Evolutionary conservation across 2,329 filamentous ascomycete genomes (phyloP).

Genomic region (Aspergillaceae sp.): DNA sequence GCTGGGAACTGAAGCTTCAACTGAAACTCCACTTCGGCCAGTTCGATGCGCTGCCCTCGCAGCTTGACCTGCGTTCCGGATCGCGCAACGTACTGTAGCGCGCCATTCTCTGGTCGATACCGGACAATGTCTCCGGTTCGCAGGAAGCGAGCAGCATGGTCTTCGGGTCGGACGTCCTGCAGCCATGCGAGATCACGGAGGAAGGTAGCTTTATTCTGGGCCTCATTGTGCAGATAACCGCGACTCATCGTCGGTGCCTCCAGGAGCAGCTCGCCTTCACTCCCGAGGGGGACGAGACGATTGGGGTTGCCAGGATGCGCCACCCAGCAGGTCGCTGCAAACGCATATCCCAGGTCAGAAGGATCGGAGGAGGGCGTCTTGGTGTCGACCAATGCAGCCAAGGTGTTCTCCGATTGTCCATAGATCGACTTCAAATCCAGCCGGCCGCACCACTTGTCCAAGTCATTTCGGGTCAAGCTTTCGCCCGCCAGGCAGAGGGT

Average conservation of each 20-base stretch:
- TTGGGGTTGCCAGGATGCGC: neutral
- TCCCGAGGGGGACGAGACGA: neutral
- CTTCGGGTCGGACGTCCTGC: neutral
- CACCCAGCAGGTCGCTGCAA: too few species aligned
- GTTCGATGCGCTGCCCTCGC: neutral
- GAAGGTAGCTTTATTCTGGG: neutral
- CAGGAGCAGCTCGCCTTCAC: neutral
- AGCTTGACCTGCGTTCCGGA: neutral
- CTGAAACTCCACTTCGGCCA: slow-evolving; percentile 1
- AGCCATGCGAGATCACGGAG: neutral
- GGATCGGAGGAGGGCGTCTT: too few species aligned
- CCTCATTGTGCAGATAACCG: neutral
- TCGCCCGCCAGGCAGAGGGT: too few species aligned
- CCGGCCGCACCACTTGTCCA: too few species aligned
- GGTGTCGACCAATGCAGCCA: too few species aligned
- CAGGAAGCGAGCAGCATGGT: neutral
- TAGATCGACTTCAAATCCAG: too few species aligned
- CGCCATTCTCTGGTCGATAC: neutral
- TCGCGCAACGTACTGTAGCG: neutral
- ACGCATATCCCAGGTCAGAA: too few species aligned
- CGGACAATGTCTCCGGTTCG: neutral
- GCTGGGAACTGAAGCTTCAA: neutral
- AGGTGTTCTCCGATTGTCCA: too few species aligned
- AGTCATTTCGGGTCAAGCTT: too few species aligned
- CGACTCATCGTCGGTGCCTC: neutral